Conservation (phyloP, 2,329 filamentous ascomycete genomes). For the Pyricularia pennisetigena region DNA sequence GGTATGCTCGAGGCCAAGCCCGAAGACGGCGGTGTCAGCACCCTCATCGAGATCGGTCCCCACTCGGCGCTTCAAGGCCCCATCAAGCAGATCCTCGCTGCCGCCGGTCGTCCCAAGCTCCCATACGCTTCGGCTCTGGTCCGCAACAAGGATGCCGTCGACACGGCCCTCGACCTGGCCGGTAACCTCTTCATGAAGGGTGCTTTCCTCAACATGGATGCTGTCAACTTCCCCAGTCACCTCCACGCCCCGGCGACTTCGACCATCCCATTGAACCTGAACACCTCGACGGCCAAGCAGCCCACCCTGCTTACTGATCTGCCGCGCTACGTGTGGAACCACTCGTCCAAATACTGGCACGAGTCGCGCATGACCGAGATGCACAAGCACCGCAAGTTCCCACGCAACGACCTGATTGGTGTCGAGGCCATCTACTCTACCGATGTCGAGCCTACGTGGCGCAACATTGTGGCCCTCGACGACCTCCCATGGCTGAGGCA, state of each 20-base stretch:
- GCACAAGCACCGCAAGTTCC: constrained; percentile 28
- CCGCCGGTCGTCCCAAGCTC: background rate
- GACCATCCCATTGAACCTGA: background rate
- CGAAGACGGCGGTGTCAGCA: constrained; percentile 1
- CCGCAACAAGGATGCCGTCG: constrained; percentile 2
- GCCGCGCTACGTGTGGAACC: constrained; percentile 36
- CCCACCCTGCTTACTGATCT: constrained; percentile 32
- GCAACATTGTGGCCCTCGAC: constrained; percentile 34
- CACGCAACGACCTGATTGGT: constrained; percentile 36
- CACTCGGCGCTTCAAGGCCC: constrained; percentile 12
- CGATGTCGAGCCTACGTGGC: constrained; percentile 36
- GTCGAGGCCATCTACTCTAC: constrained; percentile 30
- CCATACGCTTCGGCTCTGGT: background rate
- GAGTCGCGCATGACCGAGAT: constrained; percentile 32
- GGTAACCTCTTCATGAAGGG: constrained; percentile 4
- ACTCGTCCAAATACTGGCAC: constrained; percentile 34
- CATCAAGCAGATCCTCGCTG: constrained; percentile 11
- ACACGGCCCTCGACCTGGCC: constrained; percentile 26
- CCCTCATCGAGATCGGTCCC: constrained; percentile 13
- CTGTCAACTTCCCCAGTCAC: constrained; percentile 32
- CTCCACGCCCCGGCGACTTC: background rate
- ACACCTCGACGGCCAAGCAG: constrained; percentile 11
- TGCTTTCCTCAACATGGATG: constrained; percentile 10
- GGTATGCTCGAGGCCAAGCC: constrained; percentile 15
- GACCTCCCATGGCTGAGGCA: constrained; percentile 48